Evolutionary conservation across 2,329 filamentous ascomycete species (phyloP), one percentile per base, ranked within the genome.

Genomic region (Colletotrichum sp.): DNA sequence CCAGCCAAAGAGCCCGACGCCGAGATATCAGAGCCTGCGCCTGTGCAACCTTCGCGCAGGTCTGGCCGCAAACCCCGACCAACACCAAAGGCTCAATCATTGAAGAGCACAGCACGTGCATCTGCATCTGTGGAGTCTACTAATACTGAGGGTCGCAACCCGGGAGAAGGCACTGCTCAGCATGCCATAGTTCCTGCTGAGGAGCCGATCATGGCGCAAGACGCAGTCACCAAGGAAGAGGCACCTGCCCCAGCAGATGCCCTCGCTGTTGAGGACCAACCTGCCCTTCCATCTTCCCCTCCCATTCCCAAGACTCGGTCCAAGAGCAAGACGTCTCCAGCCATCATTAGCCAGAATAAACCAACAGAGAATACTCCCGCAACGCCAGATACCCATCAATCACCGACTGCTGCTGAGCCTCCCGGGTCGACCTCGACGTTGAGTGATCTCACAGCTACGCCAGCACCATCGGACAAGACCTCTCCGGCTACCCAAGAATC

Each of bases 371-470:
- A 75, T 2, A 32, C 39, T 34, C 55, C 68, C 24, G 34, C 65
- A n/a, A 72, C 70, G 15, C 75, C 63, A 8, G 22, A 6, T 16
- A 52, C 22, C 4, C 65, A 16, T 10, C 32, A 10, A 6, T 64
- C 68, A 3, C 52, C 65, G 5, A 36, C 65, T 13, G 48, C 52
- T 8, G 22, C 39, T 15, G 44, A 39, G 2, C 52, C 71, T 12
- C 71, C 77, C 5, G 75, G 68, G 62, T 80, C 84, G 4, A 84
- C 83, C 4, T 88, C 87, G 4, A 84, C 83, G 7, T 80, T 89
- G 13, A 88, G 85, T 71, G 78, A 82, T 26, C 76, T 88, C 16
- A 84, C 85, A 3, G 80, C 81, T 1, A 88, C 88, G 1, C 87
- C 88, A 4, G 77, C 78, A 1, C 77, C 83, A 5, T 86, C 86